Conservation (phyloP, 2,329 filamentous ascomycete genomes). For the Aspergillus sp. region DNA sequence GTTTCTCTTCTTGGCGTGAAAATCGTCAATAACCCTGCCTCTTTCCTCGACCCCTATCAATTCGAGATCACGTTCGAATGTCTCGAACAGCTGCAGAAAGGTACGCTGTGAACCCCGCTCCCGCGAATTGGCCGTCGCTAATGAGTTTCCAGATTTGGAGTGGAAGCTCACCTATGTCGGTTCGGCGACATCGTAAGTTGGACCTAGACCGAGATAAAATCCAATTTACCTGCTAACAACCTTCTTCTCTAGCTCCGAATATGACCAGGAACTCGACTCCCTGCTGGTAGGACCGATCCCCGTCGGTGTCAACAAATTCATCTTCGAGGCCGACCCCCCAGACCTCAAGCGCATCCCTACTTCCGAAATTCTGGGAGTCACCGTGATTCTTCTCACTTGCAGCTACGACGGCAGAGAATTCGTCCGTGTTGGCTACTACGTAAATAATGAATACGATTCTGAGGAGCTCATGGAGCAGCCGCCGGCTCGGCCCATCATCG, state of each 20-base stretch:
- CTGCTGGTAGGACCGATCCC: conserved; percentile 97
- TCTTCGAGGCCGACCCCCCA: conserved; percentile 93
- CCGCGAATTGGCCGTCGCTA: conserved; percentile 13
- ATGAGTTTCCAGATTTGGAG: conserved; percentile 72
- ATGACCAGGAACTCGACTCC: conserved; percentile 97
- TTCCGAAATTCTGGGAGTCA: conserved; percentile 94
- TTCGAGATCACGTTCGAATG: conserved; percentile 99
- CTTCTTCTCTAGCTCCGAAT: conserved; percentile 69
- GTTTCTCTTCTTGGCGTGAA: conserved; percentile 94
- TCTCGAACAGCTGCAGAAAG: conserved; percentile 89
- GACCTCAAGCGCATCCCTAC: conserved; percentile 88
- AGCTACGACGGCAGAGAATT: conserved; percentile 97
- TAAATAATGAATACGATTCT: conserved; percentile 98
- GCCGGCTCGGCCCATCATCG: conserved; percentile 86
- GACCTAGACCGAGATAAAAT: not conserved
- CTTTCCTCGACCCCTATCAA: conserved; percentile 88
- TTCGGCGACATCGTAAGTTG: conserved; percentile 85
- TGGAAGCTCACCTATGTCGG: conserved; percentile 99
- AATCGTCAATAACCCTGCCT: conserved; percentile 94
- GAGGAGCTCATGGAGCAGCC: conserved; percentile 87
- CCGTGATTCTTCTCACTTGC: conserved; percentile 93
- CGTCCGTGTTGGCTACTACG: conserved; percentile 97
- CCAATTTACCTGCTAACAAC: conserved; percentile 19
- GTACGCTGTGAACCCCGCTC: conserved; percentile 47
- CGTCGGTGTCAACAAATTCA: conserved; percentile 96